Percentiles rank a stretch among this genome's conserved stretches.
phyloP scores from a whole-genome alignment of 2,329 filamentous ascomycete species.

The Paraphoma chrysanthemicola region DNA sequence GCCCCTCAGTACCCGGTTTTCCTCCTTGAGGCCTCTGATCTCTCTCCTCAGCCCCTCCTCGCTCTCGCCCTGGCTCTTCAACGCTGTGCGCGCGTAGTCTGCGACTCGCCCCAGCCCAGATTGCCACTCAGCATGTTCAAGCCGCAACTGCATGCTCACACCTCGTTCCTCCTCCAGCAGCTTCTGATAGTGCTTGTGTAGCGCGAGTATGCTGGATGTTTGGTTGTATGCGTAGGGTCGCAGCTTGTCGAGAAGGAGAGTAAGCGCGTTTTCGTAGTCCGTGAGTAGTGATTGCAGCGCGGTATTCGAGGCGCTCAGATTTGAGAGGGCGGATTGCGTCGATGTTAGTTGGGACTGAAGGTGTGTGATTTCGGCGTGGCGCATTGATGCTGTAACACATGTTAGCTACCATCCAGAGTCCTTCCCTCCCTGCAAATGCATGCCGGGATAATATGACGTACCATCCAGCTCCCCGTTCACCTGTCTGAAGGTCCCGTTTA shows the following conservation, averaged over 20 bases:
- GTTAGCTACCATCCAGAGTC: slow-evolving; percentile 6
- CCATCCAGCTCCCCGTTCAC: slow-evolving; percentile 47
- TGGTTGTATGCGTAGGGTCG: slow-evolving; percentile 47
- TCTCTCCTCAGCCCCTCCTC: slow-evolving; percentile 47
- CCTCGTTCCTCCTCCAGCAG: slow-evolving; percentile 53
- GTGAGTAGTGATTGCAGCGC: slow-evolving; percentile 39
- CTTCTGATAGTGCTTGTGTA: slow-evolving; percentile 57
- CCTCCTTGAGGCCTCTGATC: slow-evolving; percentile 53
- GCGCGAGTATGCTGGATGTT: slow-evolving; percentile 50
- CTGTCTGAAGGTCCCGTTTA: slow-evolving; percentile 25
- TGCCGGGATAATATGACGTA: slow-evolving; percentile 15
- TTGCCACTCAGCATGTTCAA: slow-evolving; percentile 59
- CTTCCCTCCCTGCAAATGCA: not conserved
- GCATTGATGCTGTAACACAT: slow-evolving; percentile 31
- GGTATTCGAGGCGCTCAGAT: slow-evolving; percentile 32
- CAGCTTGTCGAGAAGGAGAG: slow-evolving; percentile 46
- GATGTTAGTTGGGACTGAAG: slow-evolving; percentile 41
- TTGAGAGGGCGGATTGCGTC: slow-evolving; percentile 33
- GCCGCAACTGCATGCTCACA: slow-evolving; percentile 54
- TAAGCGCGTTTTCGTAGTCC: slow-evolving; percentile 53
- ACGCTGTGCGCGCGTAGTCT: slow-evolving; percentile 50
- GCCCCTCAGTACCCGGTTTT: slow-evolving; percentile 55
- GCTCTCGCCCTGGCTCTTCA: slow-evolving; percentile 47
- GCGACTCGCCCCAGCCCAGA: slow-evolving; percentile 52
- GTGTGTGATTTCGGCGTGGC: slow-evolving; percentile 37